Conservation (phyloP, 208 protist species). For the Trypanosoma scelopori region DNA sequence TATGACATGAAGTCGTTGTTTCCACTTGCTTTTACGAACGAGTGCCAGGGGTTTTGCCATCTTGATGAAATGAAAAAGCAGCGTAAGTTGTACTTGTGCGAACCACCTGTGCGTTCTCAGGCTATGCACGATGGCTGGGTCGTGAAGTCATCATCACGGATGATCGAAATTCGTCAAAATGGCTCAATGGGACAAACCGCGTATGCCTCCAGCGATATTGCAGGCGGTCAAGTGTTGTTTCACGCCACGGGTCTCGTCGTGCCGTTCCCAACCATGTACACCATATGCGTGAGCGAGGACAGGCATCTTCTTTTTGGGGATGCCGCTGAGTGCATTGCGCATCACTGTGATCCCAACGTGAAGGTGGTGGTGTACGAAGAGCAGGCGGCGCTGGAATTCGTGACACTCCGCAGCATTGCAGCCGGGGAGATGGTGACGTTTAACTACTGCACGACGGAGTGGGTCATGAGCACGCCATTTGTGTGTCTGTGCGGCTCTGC, state of each 20-base stretch:
- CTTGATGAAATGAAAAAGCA: conserved; percentile 69
- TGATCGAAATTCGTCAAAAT: conserved; percentile 66
- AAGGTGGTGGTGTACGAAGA: conserved; percentile 50
- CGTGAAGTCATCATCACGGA: conserved; percentile 50
- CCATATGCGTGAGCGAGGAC: conserved; percentile 73
- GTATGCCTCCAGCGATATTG: conserved; percentile 56
- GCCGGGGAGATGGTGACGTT: conserved; percentile 82
- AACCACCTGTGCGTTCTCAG: conserved; percentile 77
- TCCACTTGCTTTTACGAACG: conserved; percentile 41
- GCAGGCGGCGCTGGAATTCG: conserved; percentile 68
- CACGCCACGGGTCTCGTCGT: conserved; percentile 71
- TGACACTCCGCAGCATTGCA: conserved; percentile 55
- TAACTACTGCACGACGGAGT: conserved; percentile 90
- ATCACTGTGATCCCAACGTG: conserved; percentile 88
- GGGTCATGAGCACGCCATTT: conserved; percentile 86
- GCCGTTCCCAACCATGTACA: conserved; percentile 89
- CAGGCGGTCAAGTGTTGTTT: conserved; percentile 51
- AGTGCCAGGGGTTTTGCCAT: conserved; percentile 71
- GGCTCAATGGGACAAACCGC: conserved; percentile 85
- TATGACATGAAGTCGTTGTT: conserved; percentile 83
- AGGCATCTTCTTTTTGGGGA: conserved; percentile 84
- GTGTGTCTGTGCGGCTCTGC: conserved; percentile 77
- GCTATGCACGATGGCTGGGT: conserved; percentile 84
- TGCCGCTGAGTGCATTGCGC: conserved; percentile 86
- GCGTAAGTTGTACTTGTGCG: conserved; percentile 68